Conservation (phyloP, 352 stramenopile species). For the Aphanomyces astaci region DNA sequence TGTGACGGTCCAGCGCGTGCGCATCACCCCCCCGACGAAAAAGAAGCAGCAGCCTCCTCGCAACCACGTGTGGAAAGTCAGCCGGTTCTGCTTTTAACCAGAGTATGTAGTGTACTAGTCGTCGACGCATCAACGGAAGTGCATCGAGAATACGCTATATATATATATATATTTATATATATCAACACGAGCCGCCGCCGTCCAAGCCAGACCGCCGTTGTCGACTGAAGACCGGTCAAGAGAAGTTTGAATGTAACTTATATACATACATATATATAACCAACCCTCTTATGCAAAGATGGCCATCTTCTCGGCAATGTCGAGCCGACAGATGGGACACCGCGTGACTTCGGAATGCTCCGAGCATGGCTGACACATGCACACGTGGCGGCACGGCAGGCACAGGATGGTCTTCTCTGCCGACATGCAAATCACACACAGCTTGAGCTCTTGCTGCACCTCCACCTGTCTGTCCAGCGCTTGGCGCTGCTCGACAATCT, state of each 20-base stretch:
- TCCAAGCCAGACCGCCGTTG: not conserved
- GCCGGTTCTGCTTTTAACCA: constrained; percentile 19
- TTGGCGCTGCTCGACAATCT: constrained; percentile 65
- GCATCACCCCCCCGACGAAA: not conserved
- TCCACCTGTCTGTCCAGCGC: constrained; percentile 66
- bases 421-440: constrained; percentile 76
- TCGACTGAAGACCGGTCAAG: not conserved
- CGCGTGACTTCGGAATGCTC: constrained; percentile 58
- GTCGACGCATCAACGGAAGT: not conserved
- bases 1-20: not conserved
- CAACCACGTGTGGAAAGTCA: constrained; percentile 23
- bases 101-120: too few relatives aligned
- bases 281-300: constrained; percentile 82
- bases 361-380: constrained; percentile 67
- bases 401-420: constrained; percentile 81
- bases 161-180: too few relatives aligned
- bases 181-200: too few relatives aligned
- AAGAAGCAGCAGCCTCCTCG: not conserved
- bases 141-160: too few relatives aligned
- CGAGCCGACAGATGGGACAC: constrained; percentile 75
- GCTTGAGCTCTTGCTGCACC: constrained; percentile 75
- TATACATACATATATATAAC: not conserved
- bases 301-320: constrained; percentile 75
- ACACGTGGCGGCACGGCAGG: constrained; percentile 72
- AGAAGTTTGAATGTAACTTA: not conserved